A percentile compares a stretch with the other conserved stretches of the same genome.
Conservation (phyloP, 257 asterid genomes). For the Buddleja alternifolia region DNA sequence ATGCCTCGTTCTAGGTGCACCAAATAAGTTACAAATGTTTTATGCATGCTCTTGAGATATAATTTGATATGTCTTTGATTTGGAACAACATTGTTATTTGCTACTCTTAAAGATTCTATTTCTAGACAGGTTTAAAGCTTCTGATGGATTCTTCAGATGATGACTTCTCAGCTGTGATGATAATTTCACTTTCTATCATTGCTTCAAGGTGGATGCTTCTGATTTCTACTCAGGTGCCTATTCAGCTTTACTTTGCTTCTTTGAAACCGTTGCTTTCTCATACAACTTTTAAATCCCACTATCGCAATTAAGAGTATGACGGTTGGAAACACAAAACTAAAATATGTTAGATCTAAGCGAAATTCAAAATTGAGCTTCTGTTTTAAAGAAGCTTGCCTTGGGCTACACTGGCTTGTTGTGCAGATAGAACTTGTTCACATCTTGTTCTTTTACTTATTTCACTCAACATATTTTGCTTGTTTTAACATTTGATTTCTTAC, state of each 20-base stretch:
- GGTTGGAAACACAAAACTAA: constrained; percentile 8
- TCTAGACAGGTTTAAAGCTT: constrained; percentile 78
- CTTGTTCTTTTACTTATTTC: constrained; percentile 14
- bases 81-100: constrained; percentile 22
- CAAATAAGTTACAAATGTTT: constrained; percentile 4
- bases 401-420: not conserved
- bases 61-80: constrained; percentile 26
- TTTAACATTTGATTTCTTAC: constrained; percentile 23
- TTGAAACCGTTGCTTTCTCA: constrained; percentile 3
- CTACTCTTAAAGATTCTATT: constrained; percentile 33
- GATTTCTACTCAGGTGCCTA: constrained; percentile 69
- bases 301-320: constrained; percentile 4
- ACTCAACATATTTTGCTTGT: constrained; percentile 14
- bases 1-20: constrained; percentile 23
- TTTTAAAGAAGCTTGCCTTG: constrained; percentile 19
- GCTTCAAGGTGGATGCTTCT: constrained; percentile 77
- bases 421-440: constrained; percentile 1
- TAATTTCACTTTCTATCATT: constrained; percentile 80
- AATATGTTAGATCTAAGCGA: constrained; percentile 8
- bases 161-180: constrained; percentile 64
- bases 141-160: constrained; percentile 69
- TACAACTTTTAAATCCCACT: not conserved
- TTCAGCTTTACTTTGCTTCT: constrained; percentile 20
- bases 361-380: not conserved
- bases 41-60: constrained; percentile 23